A percentile compares a stretch with the other conserved stretches of the same genome.
These are phyloP conservation scores for Bombardia bombarda DNA, from an alignment of 495 filamentous ascomycete species.

Conservation along the genomic window DNA sequence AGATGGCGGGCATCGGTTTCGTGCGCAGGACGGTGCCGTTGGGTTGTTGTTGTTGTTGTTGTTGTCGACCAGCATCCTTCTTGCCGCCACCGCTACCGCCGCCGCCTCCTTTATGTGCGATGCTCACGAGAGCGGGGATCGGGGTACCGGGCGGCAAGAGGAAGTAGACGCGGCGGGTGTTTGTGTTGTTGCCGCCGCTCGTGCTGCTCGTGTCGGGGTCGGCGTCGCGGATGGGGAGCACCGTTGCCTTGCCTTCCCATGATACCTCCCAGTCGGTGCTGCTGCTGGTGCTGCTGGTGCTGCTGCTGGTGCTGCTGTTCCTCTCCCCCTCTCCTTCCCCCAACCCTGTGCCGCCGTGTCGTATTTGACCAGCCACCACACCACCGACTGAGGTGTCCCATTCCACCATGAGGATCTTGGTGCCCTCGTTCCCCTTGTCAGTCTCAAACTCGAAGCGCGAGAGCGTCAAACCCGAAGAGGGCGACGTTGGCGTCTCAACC, in stretches of 20 bases:
- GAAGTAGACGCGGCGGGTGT: conserved; percentile 61
- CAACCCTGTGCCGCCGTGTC: neutral
- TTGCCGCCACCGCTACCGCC: no score
- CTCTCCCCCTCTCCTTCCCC: no score
- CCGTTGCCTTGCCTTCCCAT: conserved; percentile 65
- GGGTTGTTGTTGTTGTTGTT: neutral
- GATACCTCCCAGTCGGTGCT: conserved; percentile 61
- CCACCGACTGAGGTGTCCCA: conserved; percentile 57
- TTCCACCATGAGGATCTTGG: conserved; percentile 79
- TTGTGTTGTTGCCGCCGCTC: no score
- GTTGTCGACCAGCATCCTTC: neutral
- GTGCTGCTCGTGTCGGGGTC: conserved; percentile 12
- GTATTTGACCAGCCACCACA: conserved; percentile 6
- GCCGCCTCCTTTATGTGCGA: conserved; percentile 40
- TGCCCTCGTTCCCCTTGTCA: conserved; percentile 68
- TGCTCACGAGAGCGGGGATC: conserved; percentile 60
- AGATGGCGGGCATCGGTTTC: conserved; percentile 74
- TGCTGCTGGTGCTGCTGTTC: neutral
- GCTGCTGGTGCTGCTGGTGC: neutral
- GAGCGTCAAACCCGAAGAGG: conserved; percentile 41
- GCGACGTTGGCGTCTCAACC: conserved; percentile 33
- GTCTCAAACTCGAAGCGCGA: conserved; percentile 83
- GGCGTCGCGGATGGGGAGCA: conserved; percentile 55
- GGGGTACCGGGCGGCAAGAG: conserved; percentile 57
- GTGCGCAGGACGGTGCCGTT: conserved; percentile 35